These are phyloP conservation scores for Purshia tridentata DNA, from an alignment of 306 rosid species.

Conservation along the genomic window DNA sequence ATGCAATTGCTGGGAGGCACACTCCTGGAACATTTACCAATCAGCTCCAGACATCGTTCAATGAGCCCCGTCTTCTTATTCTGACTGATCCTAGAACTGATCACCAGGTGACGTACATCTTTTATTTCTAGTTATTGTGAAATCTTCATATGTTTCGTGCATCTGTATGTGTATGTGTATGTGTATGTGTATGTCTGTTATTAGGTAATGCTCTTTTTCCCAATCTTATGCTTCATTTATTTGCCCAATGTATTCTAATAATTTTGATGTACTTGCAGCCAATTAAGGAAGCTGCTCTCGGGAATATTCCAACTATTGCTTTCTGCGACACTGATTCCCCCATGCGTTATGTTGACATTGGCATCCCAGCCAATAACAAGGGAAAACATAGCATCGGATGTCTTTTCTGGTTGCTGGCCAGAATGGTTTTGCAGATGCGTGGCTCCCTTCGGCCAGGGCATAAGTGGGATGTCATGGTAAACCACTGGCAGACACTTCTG, in stretches of 20 bases:
- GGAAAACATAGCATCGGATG: slow-evolving; percentile 93
- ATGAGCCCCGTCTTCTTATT: slow-evolving; percentile 86
- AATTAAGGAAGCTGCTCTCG: slow-evolving; percentile 88
- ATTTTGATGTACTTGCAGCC: slow-evolving; percentile 51
- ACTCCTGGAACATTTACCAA: slow-evolving; percentile 91
- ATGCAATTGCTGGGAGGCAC: slow-evolving; percentile 84
- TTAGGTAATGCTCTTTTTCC: neutral
- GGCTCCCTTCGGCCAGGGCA: slow-evolving; percentile 67
- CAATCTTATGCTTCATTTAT: neutral
- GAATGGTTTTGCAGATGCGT: slow-evolving; percentile 94
- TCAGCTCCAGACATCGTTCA: slow-evolving; percentile 83
- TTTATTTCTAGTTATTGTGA: neutral
- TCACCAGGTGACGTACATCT: slow-evolving; percentile 59
- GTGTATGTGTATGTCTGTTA: neutral
- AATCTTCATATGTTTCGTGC: neutral
- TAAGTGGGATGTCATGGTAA: slow-evolving; percentile 92
- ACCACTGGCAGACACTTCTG: neutral
- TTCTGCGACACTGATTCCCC: slow-evolving; percentile 93
- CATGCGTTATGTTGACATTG: slow-evolving; percentile 84
- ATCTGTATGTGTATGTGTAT: neutral
- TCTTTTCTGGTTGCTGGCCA: slow-evolving; percentile 85
- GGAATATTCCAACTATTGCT: slow-evolving; percentile 88
- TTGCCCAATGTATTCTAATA: neutral
- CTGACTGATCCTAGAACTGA: slow-evolving; percentile 94
- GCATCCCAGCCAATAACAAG: slow-evolving; percentile 94